phyloP scores from a whole-genome alignment of 2,329 filamentous ascomycete genomes.

The Colletotrichum lupini region DNA sequence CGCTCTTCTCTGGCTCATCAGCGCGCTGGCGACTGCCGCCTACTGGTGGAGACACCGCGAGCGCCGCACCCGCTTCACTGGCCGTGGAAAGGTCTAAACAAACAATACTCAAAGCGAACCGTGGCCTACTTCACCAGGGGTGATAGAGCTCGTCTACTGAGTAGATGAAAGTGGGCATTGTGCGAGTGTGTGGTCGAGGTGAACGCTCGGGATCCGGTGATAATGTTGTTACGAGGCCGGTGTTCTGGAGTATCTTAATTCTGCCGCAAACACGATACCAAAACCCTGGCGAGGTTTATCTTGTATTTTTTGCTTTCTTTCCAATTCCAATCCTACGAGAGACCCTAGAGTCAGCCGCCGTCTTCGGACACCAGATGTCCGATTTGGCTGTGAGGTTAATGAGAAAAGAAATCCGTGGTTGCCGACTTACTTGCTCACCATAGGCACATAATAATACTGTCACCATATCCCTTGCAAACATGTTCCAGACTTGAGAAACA shows the following conservation, averaged over 20 bases:
- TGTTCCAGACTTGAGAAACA: no score
- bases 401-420: not conserved
- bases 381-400: not conserved
- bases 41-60: constrained; percentile 71
- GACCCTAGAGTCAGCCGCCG: not conserved
- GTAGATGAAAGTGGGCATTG: not conserved
- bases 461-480: not conserved
- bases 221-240: not conserved
- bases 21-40: constrained; percentile 62
- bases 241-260: not conserved
- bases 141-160: not conserved
- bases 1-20: constrained; percentile 80
- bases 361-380: not conserved
- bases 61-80: constrained; percentile 66
- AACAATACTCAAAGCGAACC: not conserved
- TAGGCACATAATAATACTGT: not conserved
- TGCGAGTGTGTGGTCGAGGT: no score
- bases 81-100: constrained; percentile 63
- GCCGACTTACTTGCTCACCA: not conserved
- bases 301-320: not conserved
- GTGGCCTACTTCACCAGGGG: not conserved
- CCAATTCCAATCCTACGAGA: no score
- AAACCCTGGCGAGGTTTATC: not conserved
- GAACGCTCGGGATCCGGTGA: not conserved
- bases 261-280: constrained; percentile 18